Percentiles rank a stretch among this genome's conserved stretches.
Evolutionary conservation across 2,329 filamentous ascomycete species (phyloP).

Genomic region (Taxawa tesnikishii): DNA sequence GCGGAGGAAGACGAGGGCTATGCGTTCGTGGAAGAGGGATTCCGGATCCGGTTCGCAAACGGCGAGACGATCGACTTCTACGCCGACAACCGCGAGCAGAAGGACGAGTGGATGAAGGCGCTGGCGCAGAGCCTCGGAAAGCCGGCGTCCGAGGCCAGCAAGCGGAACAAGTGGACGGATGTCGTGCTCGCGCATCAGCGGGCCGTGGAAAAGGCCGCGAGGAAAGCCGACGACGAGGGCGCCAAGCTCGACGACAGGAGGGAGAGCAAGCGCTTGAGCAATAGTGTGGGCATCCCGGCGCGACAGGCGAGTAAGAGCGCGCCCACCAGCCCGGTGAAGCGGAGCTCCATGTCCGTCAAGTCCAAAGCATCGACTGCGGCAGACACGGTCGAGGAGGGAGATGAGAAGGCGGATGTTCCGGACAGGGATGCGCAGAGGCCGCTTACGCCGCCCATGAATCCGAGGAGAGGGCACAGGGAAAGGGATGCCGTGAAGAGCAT

Average conservation of each 20-base stretch:
- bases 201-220: constrained; percentile 5
- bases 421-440: constrained; percentile 11
- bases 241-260: neutral
- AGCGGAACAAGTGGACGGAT: constrained; percentile 45
- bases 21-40: constrained; percentile 98
- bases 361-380: constrained; percentile 1
- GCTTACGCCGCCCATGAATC: constrained; percentile 20
- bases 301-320: too few relatives aligned
- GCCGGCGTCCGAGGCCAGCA: constrained; percentile 32
- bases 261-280: constrained; percentile 8
- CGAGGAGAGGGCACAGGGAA: constrained; percentile 15
- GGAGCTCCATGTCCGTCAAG: constrained; percentile 5
- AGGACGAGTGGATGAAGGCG: constrained; percentile 89
- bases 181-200: constrained; percentile 33
- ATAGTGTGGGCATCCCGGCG: too few relatives aligned
- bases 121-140: constrained; percentile 60
- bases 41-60: constrained; percentile 96
- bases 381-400: constrained; percentile 4
- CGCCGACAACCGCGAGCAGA: constrained; percentile 74
- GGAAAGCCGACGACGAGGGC: constrained; percentile 1
- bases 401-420: constrained; percentile 8
- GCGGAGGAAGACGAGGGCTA: constrained; percentile 98
- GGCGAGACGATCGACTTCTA: constrained; percentile 98
- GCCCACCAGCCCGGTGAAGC: constrained; percentile 13
- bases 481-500: constrained; percentile 25